Evolutionary conservation across 2,329 filamentous ascomycete genomes (phyloP).

Genomic region (Periconia sp.): DNA sequence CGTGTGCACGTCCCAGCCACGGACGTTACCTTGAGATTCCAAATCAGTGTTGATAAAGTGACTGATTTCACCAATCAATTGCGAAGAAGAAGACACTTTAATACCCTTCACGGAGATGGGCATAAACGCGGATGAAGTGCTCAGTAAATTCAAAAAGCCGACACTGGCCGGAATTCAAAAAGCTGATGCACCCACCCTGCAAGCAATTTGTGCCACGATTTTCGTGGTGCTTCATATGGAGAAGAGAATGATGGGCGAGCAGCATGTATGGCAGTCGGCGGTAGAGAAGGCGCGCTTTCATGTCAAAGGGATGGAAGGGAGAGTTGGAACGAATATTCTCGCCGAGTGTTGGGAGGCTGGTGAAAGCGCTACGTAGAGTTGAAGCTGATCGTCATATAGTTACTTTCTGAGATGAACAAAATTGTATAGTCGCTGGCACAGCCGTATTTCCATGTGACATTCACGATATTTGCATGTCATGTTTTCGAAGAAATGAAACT

Average conservation of each 20-base stretch:
- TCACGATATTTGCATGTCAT: no score
- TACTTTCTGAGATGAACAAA: no score
- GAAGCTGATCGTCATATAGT: no score
- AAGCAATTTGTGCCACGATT: slow-evolving; percentile 31
- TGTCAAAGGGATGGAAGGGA: slow-evolving; percentile 48
- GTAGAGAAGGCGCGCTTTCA: slow-evolving; percentile 55
- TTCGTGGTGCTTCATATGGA: slow-evolving; percentile 54
- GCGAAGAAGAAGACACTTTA: no score
- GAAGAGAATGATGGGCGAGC: slow-evolving; percentile 45
- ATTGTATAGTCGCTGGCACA: no score
- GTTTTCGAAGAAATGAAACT: no score
- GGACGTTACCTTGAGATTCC: no score
- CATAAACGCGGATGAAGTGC: slow-evolving; percentile 10
- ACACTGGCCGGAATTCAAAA: slow-evolving; percentile 3
- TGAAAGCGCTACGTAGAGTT: background rate
- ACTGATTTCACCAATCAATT: no score
- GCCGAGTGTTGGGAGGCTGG: slow-evolving; percentile 7
- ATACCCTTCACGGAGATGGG: slow-evolving; percentile 20
- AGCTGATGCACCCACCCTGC: slow-evolving; percentile 14
- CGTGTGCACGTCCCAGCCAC: no score
- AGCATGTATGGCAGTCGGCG: slow-evolving; percentile 64
- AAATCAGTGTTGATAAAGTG: no score
- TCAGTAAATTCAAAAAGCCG: slow-evolving; percentile 2
- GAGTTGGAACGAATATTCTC: slow-evolving; percentile 4
- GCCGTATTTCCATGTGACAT: no score